Evolutionary conservation across 140 eudicot genomes (phyloP), one percentile per base, ranked within the genome.

Genomic region (Bidens hawaiensis): DNA sequence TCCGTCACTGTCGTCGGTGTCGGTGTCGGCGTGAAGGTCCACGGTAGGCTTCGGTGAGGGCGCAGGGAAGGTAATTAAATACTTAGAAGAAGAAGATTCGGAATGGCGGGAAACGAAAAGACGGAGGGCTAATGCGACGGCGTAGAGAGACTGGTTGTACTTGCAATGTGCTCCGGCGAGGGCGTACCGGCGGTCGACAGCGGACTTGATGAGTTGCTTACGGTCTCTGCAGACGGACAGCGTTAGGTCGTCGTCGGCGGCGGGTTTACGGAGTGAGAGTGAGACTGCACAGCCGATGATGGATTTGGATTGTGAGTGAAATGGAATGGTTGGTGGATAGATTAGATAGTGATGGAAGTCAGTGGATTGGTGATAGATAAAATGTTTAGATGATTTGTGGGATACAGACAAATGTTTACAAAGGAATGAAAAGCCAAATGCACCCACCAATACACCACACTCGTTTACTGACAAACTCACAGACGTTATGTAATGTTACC

Each of bases 61-160:
- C 17, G 62, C 62, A 18, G 79, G 65, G 69, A 60, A 78, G 14
- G 81, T 64, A 59, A 78, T 50, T 41, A 82, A 66, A 27, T 75
- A 75, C 27, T 63, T 50, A 0, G 79, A 70, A 17, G 82, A 43
- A 33, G 72, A 40, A 0, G 68, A 50, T 16, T 63, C 26, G 1
- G 85, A 75, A 52, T 83, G 75, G 12, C 89, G 73, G 6, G 82
- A 65, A 0, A 83, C 74, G 43, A 83, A 79, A 45, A 83, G 15
- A 11, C 78, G 42, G 21, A 83, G 61, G 57, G 89, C 89, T 49
- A 78, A 53, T 18, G 89, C 79, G 24, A 83, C 83, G 56, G 80
- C 76, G 72, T 71, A 76, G 17, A 83, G 72, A 3, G 89, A 76
- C 25, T 79, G 78, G 23, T 60, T 68, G 48, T 83, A 83, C 59